These are phyloP conservation scores for Candida nitratophila DNA, from an alignment of 805 yeast species.

Conservation along the genomic window DNA sequence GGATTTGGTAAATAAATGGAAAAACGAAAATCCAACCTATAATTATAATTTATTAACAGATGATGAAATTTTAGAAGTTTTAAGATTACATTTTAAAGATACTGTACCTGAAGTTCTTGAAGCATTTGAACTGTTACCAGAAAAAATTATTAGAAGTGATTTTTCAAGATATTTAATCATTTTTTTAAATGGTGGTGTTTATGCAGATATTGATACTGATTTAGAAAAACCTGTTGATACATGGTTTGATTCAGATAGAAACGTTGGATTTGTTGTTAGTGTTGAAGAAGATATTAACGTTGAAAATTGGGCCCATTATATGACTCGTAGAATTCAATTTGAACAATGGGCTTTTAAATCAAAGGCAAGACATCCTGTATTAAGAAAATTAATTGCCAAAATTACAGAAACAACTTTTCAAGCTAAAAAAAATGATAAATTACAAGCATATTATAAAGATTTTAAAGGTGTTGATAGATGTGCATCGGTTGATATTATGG, in stretches of 20 bases:
- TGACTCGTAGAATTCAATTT: slow-evolving; percentile 48
- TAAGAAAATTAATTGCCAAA: slow-evolving; percentile 44
- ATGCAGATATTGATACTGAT: slow-evolving; percentile 54
- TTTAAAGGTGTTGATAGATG: slow-evolving; percentile 30
- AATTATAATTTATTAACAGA: slow-evolving; percentile 25
- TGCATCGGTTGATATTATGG: slow-evolving; percentile 43
- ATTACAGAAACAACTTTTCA: slow-evolving; percentile 45
- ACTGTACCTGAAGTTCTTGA: slow-evolving; percentile 46
- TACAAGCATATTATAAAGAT: slow-evolving; percentile 29
- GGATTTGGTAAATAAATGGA: slow-evolving; percentile 25
- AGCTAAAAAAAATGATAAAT: slow-evolving; percentile 26
- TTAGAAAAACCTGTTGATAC: slow-evolving; percentile 50
- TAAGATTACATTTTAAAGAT: slow-evolving; percentile 21
- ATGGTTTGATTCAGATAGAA: slow-evolving; percentile 50
- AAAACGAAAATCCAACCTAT: slow-evolving; percentile 27
- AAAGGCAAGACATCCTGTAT: slow-evolving; percentile 54
- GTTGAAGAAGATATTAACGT: slow-evolving; percentile 49
- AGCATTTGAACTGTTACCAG: slow-evolving; percentile 48
- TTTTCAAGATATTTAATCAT: slow-evolving; percentile 50
- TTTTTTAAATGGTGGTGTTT: slow-evolving; percentile 51
- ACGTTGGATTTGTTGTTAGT: slow-evolving; percentile 47
- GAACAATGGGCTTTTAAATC: slow-evolving; percentile 59
- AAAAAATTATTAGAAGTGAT: slow-evolving; percentile 44
- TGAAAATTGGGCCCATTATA: slow-evolving; percentile 45
- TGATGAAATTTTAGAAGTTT: slow-evolving; percentile 23